Conservation (phyloP, 176 grass and related monocot genomes). For the Raddia distichophylla region DNA sequence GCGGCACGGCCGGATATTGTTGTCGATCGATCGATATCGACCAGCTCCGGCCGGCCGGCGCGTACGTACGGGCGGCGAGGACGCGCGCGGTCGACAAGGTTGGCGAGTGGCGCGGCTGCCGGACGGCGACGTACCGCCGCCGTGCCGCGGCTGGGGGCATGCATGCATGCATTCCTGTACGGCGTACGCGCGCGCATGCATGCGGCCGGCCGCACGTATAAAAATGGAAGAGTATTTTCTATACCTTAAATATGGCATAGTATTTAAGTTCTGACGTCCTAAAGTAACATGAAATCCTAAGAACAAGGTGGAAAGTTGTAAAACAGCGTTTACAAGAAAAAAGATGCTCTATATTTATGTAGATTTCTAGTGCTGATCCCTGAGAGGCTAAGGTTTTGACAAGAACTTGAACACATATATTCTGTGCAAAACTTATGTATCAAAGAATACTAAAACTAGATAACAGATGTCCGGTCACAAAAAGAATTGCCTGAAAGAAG, state of each 20-base stretch:
- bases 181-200: no score
- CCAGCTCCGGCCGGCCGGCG: no score
- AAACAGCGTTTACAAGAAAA: not conserved
- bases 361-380: not conserved
- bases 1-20: not conserved
- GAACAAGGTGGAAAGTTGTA: not conserved
- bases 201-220: not conserved
- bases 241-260: no score
- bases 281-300: not conserved
- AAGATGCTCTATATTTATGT: slow-evolving; percentile 26
- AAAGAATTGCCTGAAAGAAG: slow-evolving; percentile 37
- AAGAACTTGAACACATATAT: slow-evolving; percentile 30
- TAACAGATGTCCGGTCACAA: slow-evolving; percentile 37
- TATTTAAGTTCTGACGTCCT: slow-evolving; percentile 9
- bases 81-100: not conserved
- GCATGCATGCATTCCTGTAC: not conserved
- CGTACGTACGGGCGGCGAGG: not conserved
- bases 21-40: no score
- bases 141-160: not conserved
- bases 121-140: not conserved
- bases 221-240: no score
- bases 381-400: slow-evolving; percentile 20
- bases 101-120: not conserved
- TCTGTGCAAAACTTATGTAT: slow-evolving; percentile 38
- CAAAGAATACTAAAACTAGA: slow-evolving; percentile 40